Base-by-base conservation (phyloP, 2,329 filamentous ascomycete genomes). In the Diplodia sapinea region DNA sequence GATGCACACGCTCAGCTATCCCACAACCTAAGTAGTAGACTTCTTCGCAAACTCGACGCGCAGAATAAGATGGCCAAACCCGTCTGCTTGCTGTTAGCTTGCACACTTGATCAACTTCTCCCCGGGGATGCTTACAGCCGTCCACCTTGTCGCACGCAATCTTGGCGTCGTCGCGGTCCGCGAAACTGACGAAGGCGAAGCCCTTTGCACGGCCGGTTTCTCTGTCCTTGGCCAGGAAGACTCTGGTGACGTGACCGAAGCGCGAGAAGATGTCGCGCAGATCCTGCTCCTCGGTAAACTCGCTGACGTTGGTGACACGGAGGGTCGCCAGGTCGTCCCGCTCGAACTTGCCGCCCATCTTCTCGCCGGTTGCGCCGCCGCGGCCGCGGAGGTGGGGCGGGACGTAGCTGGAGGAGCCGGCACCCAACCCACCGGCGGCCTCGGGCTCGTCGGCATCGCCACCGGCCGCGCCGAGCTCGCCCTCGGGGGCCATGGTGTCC, bases 111-210 rank as follows among this genome's bases (percentile, higher is more conserved):
- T 17, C 11, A 9, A 4, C 9, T 2, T 38, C 23, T 51, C 8
- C 26, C 15, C 29, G 36, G 31, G 38, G 49, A 13, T 59, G 57
- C 64, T 66, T 59, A 50, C 11, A 97, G 76, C 95, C 95, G 82
- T 99, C 95, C 92, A 99, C 94, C 87, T 97, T 97, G 83, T 91
- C 90, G 83, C 92, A 96, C 50, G 95, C 95, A 84, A 91, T 92
- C 74, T 92, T 91, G 73, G 95, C 95, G 81, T 99, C 95, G 73
- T 85, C 82, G 73, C 95, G 86, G 80, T 99, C 95, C 69, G 91
- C 92, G 78, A 95, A 99, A 81, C 92, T 96, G 85, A 99, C 96
- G 81, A 99, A 99, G 31, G 96, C 96, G 80, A 99, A 99, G 70
- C 95, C 95, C 88, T 99, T 99, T 74, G 95, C 95, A 79, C 94